Conservation (phyloP, 805 yeast genomes). For the Wickerhamomyces bovis region DNA sequence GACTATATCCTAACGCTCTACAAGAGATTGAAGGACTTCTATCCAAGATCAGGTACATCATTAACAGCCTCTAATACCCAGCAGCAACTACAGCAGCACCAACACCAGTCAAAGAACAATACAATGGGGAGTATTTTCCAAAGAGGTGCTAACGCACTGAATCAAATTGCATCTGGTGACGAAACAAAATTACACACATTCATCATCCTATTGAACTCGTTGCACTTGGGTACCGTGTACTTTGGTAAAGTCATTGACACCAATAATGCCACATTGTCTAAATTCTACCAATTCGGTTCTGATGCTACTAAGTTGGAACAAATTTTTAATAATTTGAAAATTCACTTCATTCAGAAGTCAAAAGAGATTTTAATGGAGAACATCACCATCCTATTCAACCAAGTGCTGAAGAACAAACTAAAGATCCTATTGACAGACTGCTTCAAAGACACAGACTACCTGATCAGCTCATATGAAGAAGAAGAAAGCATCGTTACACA, state of each 20-base stretch:
- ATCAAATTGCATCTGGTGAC: slow-evolving; percentile 34
- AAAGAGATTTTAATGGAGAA: slow-evolving; percentile 31
- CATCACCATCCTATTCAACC: slow-evolving; percentile 40
- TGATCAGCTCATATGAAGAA: slow-evolving; percentile 25
- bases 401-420: slow-evolving; percentile 39
- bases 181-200: slow-evolving; percentile 51
- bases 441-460: slow-evolving; percentile 23
- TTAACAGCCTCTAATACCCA: slow-evolving; percentile 16
- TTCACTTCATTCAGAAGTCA: slow-evolving; percentile 22
- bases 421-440: slow-evolving; percentile 39
- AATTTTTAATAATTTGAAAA: slow-evolving; percentile 22
- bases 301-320: slow-evolving; percentile 26
- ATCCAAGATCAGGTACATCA: slow-evolving; percentile 32
- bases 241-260: slow-evolving; percentile 35
- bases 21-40: slow-evolving; percentile 39
- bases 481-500: slow-evolving; percentile 32
- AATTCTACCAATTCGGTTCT: slow-evolving; percentile 33
- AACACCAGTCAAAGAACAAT: slow-evolving; percentile 8
- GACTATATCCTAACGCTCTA: slow-evolving; percentile 56
- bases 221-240: slow-evolving; percentile 57
- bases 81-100: slow-evolving; percentile 12
- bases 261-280: slow-evolving; percentile 25
- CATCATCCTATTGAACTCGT: slow-evolving; percentile 65
- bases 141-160: slow-evolving; percentile 39
- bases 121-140: slow-evolving; percentile 29